phyloP scores from a whole-genome alignment of 2,329 filamentous ascomycete species.

The Nannizziopsis barbatae region DNA sequence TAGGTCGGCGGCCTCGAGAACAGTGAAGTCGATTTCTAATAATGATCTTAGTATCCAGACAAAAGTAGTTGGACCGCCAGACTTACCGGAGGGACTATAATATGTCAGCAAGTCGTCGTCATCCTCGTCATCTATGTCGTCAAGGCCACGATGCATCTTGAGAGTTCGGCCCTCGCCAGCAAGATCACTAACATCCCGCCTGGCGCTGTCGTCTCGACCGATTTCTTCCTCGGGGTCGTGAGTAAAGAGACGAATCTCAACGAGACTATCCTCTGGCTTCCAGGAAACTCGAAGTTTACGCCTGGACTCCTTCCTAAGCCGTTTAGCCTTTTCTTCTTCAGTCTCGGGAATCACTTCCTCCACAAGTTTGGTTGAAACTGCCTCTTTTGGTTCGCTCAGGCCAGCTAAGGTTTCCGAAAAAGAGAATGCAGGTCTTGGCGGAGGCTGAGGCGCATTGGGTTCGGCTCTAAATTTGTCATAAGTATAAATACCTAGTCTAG shows the following conservation, averaged over 20 bases:
- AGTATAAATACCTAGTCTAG: slow-evolving; percentile 15
- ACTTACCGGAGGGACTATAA: slow-evolving; percentile 26
- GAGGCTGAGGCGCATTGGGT: slow-evolving; percentile 26
- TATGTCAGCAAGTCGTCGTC: slow-evolving; percentile 34
- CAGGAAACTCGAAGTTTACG: slow-evolving; percentile 51
- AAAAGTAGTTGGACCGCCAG: not conserved
- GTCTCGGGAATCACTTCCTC: slow-evolving; percentile 48
- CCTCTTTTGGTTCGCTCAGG: slow-evolving; percentile 46
- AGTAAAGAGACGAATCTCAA: slow-evolving; percentile 48
- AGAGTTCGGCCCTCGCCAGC: slow-evolving; percentile 45
- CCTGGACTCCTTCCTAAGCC: slow-evolving; percentile 50
- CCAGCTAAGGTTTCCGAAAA: slow-evolving; percentile 41
- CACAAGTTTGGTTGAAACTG: slow-evolving; percentile 40
- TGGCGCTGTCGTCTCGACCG: slow-evolving; percentile 47
- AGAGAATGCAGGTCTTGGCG: slow-evolving; percentile 36
- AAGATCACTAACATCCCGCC: slow-evolving; percentile 49
- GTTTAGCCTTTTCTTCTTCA: slow-evolving; percentile 47
- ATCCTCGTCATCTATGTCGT: slow-evolving; percentile 52
- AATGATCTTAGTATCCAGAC: slow-evolving; percentile 12
- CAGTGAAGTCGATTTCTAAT: slow-evolving; percentile 31
- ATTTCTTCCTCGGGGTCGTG: slow-evolving; percentile 54
- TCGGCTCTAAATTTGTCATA: slow-evolving; percentile 1
- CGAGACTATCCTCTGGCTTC: slow-evolving; percentile 47
- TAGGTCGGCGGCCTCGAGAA: slow-evolving; percentile 27
- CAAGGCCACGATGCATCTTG: slow-evolving; percentile 43